Evolutionary conservation across 1,139 yeast genomes (phyloP).

Genomic region (Debaryomyces coudertii): DNA sequence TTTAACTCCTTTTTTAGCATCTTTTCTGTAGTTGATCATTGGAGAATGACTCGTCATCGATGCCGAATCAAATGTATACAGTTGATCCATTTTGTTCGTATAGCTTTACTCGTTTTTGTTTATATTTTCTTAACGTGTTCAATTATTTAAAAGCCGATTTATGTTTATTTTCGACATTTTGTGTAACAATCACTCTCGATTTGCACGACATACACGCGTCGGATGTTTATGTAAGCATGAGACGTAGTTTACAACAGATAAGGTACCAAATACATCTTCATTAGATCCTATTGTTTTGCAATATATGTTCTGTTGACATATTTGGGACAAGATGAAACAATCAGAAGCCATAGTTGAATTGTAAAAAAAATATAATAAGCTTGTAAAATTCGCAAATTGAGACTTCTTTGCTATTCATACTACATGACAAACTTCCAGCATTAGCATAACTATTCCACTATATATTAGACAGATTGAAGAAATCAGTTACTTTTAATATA

Average conservation of each 20-base stretch:
- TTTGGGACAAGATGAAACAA: no score
- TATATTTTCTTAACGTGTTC: constrained; percentile 1
- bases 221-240: background rate
- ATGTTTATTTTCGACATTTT: constrained; percentile 8
- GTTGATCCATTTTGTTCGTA: constrained; percentile 26
- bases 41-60: constrained; percentile 43
- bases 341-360: no score
- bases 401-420: background rate
- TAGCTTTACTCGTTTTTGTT: background rate
- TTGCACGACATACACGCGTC: constrained; percentile 4
- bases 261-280: background rate
- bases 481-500: background rate
- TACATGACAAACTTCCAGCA: background rate
- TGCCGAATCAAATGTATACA: constrained; percentile 40
- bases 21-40: constrained; percentile 61
- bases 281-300: background rate
- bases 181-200: constrained; percentile 7
- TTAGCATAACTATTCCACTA: background rate
- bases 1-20: constrained; percentile 81
- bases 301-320: background rate
- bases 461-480: background rate
- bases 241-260: constrained; percentile 6
- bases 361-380: background rate
- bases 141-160: background rate
- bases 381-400: background rate